phyloP scores from a whole-genome alignment of 164 flowering plant genomes.

The Vitis labrusca region DNA sequence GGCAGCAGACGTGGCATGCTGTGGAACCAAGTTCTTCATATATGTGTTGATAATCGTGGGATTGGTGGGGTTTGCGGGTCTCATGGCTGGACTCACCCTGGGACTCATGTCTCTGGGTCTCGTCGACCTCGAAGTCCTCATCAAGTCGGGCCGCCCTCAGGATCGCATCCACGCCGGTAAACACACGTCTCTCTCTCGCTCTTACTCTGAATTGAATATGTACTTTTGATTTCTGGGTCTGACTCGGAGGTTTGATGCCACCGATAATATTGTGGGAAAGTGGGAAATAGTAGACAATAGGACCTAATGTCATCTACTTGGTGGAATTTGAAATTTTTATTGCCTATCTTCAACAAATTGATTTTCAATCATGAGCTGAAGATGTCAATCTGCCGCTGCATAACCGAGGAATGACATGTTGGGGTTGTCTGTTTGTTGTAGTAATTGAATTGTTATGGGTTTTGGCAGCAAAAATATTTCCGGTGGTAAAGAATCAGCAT shows the following conservation, averaged over 20 bases:
- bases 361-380: too few relatives aligned
- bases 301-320: too few relatives aligned
- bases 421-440: background rate
- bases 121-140: conserved; percentile 94
- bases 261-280: too few relatives aligned
- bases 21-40: conserved; percentile 52
- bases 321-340: too few relatives aligned
- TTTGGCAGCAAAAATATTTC: conserved; percentile 80
- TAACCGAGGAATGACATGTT: background rate
- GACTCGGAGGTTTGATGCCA: background rate
- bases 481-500: conserved; percentile 95
- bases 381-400: too few relatives aligned
- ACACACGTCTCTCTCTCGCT: background rate
- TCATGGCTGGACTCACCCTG: conserved; percentile 93
- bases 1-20: conserved; percentile 59
- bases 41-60: conserved; percentile 49
- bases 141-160: conserved; percentile 79
- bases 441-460: conserved; percentile 9
- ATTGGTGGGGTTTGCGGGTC: conserved; percentile 78
- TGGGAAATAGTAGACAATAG: too few relatives aligned
- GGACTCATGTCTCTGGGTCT: conserved; percentile 95
- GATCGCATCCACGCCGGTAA: conserved; percentile 79
- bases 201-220: conserved; percentile 2
- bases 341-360: too few relatives aligned
- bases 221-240: background rate